Percentiles rank a stretch among this genome's conserved stretches.
Evolutionary conservation across 441 rosid genomes (phyloP).

Genomic region (Gossypium trilobum): DNA sequence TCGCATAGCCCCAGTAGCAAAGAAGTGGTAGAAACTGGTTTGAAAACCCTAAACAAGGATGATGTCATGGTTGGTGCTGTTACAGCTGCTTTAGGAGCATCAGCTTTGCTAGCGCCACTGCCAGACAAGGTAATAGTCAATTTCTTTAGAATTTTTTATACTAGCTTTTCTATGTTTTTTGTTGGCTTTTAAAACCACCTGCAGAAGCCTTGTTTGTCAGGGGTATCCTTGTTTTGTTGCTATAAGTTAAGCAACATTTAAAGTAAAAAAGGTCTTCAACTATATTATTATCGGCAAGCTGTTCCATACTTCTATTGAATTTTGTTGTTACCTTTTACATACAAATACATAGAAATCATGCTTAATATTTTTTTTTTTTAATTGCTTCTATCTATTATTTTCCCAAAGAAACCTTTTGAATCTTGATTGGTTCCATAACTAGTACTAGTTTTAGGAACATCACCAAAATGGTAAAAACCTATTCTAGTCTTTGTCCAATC

Average conservation of each 20-base stretch:
- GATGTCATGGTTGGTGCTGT: constrained; percentile 76
- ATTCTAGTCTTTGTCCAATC: neutral
- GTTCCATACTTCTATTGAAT: neutral
- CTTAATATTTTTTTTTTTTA: neutral
- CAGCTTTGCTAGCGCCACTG: constrained; percentile 56
- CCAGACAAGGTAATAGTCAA: constrained; percentile 44
- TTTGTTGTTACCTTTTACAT: neutral
- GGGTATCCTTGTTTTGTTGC: neutral
- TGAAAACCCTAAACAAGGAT: constrained; percentile 30
- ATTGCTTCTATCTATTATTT: neutral
- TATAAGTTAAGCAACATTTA: neutral
- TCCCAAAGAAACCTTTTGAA: neutral
- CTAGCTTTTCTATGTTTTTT: neutral
- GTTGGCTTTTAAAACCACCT: neutral
- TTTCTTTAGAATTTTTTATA: neutral
- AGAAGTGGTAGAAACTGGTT: constrained; percentile 29
- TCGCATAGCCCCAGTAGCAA: constrained; percentile 18
- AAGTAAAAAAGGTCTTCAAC: neutral
- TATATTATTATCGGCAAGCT: neutral
- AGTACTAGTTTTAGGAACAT: neutral
- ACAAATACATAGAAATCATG: neutral
- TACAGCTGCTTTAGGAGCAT: constrained; percentile 90
- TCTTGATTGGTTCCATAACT: neutral
- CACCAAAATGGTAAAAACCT: neutral
- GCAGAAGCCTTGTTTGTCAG: neutral